Evolutionary conservation across 2,329 filamentous ascomycete genomes (phyloP).

Genomic region (Dactylella cylindrospora): DNA sequence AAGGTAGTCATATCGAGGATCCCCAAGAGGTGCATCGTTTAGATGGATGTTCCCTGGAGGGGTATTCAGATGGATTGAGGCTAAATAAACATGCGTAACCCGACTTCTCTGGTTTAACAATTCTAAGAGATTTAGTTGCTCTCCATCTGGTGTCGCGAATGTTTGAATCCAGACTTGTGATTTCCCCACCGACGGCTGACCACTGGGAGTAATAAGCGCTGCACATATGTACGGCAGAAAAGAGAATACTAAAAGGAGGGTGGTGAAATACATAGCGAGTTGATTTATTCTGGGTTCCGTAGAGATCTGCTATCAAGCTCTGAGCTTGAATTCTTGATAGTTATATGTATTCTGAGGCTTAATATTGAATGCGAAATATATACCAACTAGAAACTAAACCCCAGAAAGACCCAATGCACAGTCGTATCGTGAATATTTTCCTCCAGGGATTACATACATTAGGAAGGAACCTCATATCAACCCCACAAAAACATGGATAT

Average conservation of each 20-base stretch:
- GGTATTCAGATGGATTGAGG: constrained; percentile 59
- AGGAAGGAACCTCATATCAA: too few species aligned
- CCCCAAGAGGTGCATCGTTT: constrained; percentile 57
- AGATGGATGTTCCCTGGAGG: constrained; percentile 57
- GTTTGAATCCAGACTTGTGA: constrained; percentile 49
- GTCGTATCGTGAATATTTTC: too few species aligned
- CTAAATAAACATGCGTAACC: constrained; percentile 58
- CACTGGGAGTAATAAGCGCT: background rate
- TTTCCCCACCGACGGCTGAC: background rate
- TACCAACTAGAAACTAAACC: too few species aligned
- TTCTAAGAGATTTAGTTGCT: constrained; percentile 56
- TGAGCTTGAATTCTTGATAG: too few species aligned
- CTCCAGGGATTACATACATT: too few species aligned
- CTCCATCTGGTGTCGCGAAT: constrained; percentile 44
- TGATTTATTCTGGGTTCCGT: too few species aligned
- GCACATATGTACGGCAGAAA: constrained; percentile 13
- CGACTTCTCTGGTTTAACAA: constrained; percentile 53
- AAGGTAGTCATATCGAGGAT: constrained; percentile 54
- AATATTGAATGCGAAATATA: too few species aligned
- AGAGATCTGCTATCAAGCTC: too few species aligned
- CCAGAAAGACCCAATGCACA: too few species aligned
- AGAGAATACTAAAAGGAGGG: constrained; percentile 6
- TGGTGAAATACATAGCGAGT: too few species aligned
- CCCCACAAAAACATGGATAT: too few species aligned
- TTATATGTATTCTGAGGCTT: too few species aligned